These are phyloP conservation scores for Hippophae tibetana DNA, from an alignment of 306 rosid genomes.

Conservation along the genomic window DNA sequence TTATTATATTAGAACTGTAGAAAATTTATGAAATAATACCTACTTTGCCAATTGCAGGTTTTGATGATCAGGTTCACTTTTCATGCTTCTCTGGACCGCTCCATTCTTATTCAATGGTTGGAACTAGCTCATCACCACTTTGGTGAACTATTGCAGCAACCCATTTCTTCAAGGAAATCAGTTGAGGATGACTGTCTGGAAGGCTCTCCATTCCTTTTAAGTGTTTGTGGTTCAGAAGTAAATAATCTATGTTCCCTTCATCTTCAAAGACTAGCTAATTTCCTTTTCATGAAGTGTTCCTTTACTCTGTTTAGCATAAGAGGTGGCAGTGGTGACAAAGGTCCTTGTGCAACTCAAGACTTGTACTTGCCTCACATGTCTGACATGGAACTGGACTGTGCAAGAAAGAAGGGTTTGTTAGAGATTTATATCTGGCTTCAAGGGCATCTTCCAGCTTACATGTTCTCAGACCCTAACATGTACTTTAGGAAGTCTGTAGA, in stretches of 20 bases:
- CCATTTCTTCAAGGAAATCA: conserved; percentile 28
- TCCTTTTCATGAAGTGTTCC: conserved; percentile 59
- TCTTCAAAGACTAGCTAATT: conserved; percentile 60
- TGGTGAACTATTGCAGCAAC: conserved; percentile 41
- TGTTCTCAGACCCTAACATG: conserved; percentile 29
- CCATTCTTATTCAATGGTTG: conserved; percentile 54
- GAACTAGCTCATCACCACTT: conserved; percentile 49
- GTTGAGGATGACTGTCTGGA: conserved; percentile 51
- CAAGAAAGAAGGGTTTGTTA: conserved; percentile 39
- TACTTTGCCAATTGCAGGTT: conserved; percentile 35
- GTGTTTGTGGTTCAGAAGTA: conserved; percentile 42
- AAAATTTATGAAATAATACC: conserved; percentile 5
- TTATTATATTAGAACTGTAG: too few relatives aligned
- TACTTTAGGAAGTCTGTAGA: conserved; percentile 42
- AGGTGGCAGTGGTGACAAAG: conserved; percentile 22
- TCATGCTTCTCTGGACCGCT: conserved; percentile 31
- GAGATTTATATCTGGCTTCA: conserved; percentile 71
- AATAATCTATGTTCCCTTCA: conserved; percentile 37
- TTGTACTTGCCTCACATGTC: conserved; percentile 22
- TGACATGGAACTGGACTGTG: conserved; percentile 30
- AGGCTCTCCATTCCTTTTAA: conserved; percentile 69
- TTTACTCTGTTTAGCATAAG: conserved; percentile 38
- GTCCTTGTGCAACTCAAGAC: conserved; percentile 29
- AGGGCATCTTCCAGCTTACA: conserved; percentile 47
- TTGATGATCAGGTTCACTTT: conserved; percentile 71